These are phyloP conservation scores for Allium cepa DNA, from an alignment of 106 monocot genomes.

Conservation along the genomic window DNA sequence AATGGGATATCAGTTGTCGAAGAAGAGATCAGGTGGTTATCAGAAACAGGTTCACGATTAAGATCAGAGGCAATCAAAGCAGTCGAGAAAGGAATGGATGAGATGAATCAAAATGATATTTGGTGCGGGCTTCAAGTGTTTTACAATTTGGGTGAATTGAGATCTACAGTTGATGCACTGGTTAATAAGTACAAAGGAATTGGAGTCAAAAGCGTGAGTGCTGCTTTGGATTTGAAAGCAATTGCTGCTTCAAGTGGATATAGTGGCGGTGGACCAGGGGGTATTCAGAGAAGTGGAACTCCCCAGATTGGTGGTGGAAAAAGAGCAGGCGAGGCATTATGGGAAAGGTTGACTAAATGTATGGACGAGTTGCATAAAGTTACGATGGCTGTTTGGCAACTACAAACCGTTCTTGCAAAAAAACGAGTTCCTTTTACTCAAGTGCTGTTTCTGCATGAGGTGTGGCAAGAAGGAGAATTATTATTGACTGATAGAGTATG, in stretches of 20 bases:
- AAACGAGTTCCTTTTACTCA: conserved; percentile 91
- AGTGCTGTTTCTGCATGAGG: conserved; percentile 86
- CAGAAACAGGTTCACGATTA: conserved; percentile 43
- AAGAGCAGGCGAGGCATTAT: conserved; percentile 69
- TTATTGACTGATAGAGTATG: conserved; percentile 84
- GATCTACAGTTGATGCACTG: conserved; percentile 62
- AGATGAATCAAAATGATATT: conserved; percentile 84
- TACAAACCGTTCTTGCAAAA: conserved; percentile 81
- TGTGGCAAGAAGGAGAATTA: conserved; percentile 95
- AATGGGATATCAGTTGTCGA: conserved; percentile 72
- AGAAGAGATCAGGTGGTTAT: conserved; percentile 71
- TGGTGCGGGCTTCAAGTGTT: conserved; percentile 97
- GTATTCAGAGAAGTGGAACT: conserved; percentile 83
- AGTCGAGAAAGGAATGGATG: conserved; percentile 83
- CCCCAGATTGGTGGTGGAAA: conserved; percentile 86
- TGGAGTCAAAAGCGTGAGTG: conserved; percentile 68
- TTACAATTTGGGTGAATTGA: conserved; percentile 89
- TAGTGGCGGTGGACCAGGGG: conserved; percentile 53
- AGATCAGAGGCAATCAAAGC: conserved; percentile 67
- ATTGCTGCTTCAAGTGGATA: conserved; percentile 42
- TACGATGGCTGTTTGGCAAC: conserved; percentile 80
- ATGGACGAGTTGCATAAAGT: conserved; percentile 82
- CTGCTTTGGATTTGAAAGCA: conserved; percentile 89
- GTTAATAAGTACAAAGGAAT: conserved; percentile 58
- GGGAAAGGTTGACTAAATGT: conserved; percentile 88